Conservation (phyloP, 306 rosid species). For the Gastrolobium bilobum region DNA sequence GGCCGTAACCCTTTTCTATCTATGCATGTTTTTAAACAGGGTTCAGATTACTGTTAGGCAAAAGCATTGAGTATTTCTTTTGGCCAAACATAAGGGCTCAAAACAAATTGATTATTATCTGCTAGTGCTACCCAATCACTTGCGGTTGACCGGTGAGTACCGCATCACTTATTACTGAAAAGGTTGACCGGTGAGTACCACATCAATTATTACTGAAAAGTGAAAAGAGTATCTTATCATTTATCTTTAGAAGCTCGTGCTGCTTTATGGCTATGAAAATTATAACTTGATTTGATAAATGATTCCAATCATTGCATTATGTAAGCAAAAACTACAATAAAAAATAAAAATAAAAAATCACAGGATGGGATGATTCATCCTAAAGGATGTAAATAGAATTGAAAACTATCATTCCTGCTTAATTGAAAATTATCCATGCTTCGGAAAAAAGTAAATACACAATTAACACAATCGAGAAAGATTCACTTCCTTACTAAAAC, state of each 20-base stretch:
- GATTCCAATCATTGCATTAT: not conserved
- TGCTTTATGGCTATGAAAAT: too few species aligned
- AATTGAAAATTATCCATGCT: not conserved
- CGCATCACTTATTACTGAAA: too few species aligned
- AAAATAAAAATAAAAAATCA: not conserved
- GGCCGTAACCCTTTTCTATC: constrained; percentile 19
- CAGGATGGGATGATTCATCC: constrained; percentile 1
- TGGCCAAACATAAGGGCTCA: not conserved
- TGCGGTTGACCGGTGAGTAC: too few species aligned
- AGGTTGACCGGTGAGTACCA: too few species aligned
- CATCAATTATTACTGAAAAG: too few species aligned
- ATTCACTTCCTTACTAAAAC: constrained; percentile 17
- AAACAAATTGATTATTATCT: not conserved
- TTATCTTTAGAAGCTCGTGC: too few species aligned
- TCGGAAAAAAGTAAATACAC: not conserved
- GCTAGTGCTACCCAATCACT: too few species aligned
- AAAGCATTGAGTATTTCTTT: not conserved
- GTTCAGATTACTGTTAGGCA: not conserved
- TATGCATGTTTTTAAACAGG: not conserved
- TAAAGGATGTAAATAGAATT: constrained; percentile 1
- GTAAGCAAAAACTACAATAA: not conserved
- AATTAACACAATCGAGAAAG: constrained; percentile 12
- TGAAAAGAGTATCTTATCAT: too few species aligned
- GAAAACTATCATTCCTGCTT: constrained; percentile 27
- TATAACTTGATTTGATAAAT: not conserved